Conservation (phyloP, 306 rosid genomes). For the Trichosanthes cucumerina region DNA sequence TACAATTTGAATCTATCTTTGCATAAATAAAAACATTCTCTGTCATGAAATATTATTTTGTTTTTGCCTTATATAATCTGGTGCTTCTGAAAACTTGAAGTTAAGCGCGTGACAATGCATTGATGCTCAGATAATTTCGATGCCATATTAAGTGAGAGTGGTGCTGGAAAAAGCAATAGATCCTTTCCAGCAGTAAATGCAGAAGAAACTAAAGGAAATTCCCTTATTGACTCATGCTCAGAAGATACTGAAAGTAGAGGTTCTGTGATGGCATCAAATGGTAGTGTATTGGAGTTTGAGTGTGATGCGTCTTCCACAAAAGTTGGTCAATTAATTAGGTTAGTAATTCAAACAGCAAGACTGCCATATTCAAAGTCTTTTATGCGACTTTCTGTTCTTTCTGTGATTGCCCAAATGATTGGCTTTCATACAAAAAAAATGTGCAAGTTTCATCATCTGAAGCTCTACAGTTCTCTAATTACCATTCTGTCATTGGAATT, state of each 20-base stretch:
- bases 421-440: background rate
- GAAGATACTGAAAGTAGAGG: constrained; percentile 19
- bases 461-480: background rate
- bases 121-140: constrained; percentile 31
- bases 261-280: constrained; percentile 19
- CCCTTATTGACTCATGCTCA: constrained; percentile 14
- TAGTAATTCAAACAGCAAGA: constrained; percentile 15
- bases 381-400: background rate
- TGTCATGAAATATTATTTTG: background rate
- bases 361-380: background rate
- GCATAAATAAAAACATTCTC: background rate
- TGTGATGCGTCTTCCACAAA: constrained; percentile 21
- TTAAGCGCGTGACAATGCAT: constrained; percentile 23
- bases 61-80: background rate
- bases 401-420: constrained; percentile 1
- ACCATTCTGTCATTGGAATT: background rate
- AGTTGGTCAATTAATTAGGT: constrained; percentile 31
- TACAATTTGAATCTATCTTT: background rate
- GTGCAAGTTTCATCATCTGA: background rate
- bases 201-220: constrained; percentile 15
- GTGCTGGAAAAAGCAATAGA: constrained; percentile 24
- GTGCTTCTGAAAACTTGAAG: constrained; percentile 16
- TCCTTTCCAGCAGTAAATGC: constrained; percentile 20
- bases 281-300: constrained; percentile 24
- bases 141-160: constrained; percentile 22